These are phyloP conservation scores for Nemania serpens DNA, from an alignment of 2,329 filamentous ascomycete species.

Conservation along the genomic window DNA sequence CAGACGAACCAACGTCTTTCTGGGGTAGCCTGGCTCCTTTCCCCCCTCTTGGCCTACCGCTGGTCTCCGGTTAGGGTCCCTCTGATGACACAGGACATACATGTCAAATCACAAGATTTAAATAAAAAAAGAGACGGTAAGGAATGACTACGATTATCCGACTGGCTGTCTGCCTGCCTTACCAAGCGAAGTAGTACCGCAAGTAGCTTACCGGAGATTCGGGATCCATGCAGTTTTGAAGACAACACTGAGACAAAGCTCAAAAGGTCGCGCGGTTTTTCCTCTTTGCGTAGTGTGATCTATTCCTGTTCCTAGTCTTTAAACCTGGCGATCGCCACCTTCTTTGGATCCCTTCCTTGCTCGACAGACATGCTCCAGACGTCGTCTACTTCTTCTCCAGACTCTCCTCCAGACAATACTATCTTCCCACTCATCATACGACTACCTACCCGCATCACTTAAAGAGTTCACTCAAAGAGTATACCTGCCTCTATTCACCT, in stretches of 20 bases:
- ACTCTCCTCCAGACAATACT: constrained; percentile 4
- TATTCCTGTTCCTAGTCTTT: constrained; percentile 29
- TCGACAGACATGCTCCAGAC: constrained; percentile 12
- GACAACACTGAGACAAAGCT: constrained; percentile 4
- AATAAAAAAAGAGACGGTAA: constrained; percentile 27
- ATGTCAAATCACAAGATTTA: constrained; percentile 23
- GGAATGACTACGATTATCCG: constrained; percentile 7
- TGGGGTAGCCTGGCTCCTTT: constrained; percentile 16
- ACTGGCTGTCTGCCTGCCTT: constrained; percentile 7
- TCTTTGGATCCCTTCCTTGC: constrained; percentile 16
- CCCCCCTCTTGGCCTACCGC: background rate
- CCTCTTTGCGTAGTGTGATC: constrained; percentile 19
- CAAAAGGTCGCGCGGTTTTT: constrained; percentile 16
- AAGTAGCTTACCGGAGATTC: constrained; percentile 26
- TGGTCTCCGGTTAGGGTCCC: constrained; percentile 10
- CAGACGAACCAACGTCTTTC: constrained; percentile 18
- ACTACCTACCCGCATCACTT: background rate
- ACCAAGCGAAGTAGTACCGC: background rate
- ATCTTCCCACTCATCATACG: constrained; percentile 1
- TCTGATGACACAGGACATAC: constrained; percentile 20
- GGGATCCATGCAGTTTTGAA: constrained; percentile 21
- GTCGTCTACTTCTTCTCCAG: constrained; percentile 11
- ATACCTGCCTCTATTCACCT: constrained; percentile 17
- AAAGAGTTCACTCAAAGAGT: no score
- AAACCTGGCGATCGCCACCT: constrained; percentile 28